Conservation (phyloP, 2,329 filamentous ascomycete genomes). For the Gaeumannomyces sp. region DNA sequence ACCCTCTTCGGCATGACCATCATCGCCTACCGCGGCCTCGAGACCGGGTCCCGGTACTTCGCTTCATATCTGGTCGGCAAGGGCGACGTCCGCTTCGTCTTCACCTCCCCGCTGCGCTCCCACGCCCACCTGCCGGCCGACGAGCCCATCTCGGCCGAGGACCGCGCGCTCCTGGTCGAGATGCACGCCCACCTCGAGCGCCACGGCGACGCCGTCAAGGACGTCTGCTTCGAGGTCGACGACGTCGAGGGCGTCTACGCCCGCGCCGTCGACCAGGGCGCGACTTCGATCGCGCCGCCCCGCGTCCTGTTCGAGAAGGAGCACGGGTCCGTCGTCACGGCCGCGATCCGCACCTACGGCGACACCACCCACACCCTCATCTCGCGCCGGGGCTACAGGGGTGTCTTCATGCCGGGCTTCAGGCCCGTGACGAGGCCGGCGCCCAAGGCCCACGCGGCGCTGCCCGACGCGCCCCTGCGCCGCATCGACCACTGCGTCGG, state of each 20-base stretch:
- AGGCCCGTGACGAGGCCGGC: constrained; percentile 41
- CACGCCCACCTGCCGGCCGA: constrained; percentile 46
- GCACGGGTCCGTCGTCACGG: constrained; percentile 62
- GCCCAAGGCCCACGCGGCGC: constrained; percentile 27
- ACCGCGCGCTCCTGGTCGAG: constrained; percentile 60
- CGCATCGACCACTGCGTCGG: constrained; percentile 95
- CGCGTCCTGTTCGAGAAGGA: constrained; percentile 47
- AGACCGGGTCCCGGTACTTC: constrained; percentile 75
- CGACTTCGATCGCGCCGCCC: constrained; percentile 54
- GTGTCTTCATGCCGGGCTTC: constrained; percentile 80
- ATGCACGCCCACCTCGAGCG: constrained; percentile 78
- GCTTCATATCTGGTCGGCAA: constrained; percentile 82
- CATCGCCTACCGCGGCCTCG: constrained; percentile 79
- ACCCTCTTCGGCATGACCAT: constrained; percentile 79
- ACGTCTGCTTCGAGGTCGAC: constrained; percentile 93
- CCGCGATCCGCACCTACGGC: constrained; percentile 85
- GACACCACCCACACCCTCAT: constrained; percentile 93
- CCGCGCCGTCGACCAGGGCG: constrained; percentile 61
- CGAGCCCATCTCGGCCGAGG: constrained; percentile 56
- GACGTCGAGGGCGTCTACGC: constrained; percentile 74
- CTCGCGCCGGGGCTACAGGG: constrained; percentile 62
- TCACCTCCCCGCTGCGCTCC: constrained; percentile 74
- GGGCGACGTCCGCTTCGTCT: constrained; percentile 69
- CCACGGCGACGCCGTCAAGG: constrained; percentile 91
- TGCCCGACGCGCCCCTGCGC: constrained; percentile 61